A percentile compares a stretch with the other conserved stretches of the same genome.
Evolutionary conservation across 225 moss, liverwort and hornwort genomes (phyloP).

Genomic region (Anthoceros angustus): DNA sequence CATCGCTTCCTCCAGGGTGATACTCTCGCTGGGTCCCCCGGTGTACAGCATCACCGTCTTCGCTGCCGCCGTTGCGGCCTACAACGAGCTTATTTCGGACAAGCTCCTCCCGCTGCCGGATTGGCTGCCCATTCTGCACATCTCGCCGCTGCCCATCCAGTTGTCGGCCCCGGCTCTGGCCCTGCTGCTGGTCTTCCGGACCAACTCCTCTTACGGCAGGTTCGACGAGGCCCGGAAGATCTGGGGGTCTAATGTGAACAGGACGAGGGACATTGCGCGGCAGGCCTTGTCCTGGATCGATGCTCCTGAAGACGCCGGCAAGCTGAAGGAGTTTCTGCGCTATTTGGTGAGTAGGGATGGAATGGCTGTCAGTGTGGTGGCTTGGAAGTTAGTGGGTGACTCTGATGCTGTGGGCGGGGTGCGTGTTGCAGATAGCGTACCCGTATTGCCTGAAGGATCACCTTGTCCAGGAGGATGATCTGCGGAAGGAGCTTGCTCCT

Average conservation of each 20-base stretch:
- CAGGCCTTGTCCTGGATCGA: constrained; percentile 18
- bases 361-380: neutral
- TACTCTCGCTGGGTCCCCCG: constrained; percentile 33
- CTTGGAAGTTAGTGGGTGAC: neutral
- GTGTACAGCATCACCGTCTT: constrained; percentile 33
- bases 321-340: neutral
- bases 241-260: constrained; percentile 14
- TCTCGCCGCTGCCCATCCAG: constrained; percentile 6
- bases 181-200: constrained; percentile 12
- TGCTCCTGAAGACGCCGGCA: constrained; percentile 2
- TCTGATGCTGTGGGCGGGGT: neutral
- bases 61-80: constrained; percentile 27
- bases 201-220: constrained; percentile 7
- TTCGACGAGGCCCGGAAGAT: constrained; percentile 19
- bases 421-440: constrained; percentile 14
- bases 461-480: constrained; percentile 12
- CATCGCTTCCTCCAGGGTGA: constrained; percentile 39
- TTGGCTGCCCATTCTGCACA: neutral
- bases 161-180: constrained; percentile 12
- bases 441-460: constrained; percentile 40
- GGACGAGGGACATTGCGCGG: constrained; percentile 11
- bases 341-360: neutral
- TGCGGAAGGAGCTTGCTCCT: neutral
- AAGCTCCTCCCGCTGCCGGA: neutral
- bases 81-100: constrained; percentile 28